Percentiles rank a stretch among this genome's conserved stretches.
Conservation (phyloP, 139 green algal species). For the Dunaliella primolecta region DNA sequence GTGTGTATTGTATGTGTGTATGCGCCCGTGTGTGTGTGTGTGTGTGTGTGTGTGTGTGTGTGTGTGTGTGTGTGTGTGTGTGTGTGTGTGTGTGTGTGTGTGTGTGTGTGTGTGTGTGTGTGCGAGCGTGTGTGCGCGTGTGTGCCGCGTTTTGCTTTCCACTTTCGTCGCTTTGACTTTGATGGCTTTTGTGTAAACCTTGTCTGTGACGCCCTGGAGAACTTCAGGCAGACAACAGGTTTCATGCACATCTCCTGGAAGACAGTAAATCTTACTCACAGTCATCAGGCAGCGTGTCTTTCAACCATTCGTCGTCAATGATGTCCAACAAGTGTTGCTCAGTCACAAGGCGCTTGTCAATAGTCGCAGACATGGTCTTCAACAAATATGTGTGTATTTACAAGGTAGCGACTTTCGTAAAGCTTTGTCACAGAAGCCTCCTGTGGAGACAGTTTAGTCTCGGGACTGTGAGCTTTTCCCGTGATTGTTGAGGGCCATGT, state of each 20-base stretch:
- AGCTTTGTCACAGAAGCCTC: too few relatives aligned
- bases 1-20: not conserved
- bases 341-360: not conserved
- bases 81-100: not conserved
- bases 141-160: not conserved
- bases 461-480: too few relatives aligned
- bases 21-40: not conserved
- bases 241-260: too few relatives aligned
- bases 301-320: conserved; percentile 4
- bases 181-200: too few relatives aligned
- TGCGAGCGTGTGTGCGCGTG: not conserved
- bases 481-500: too few relatives aligned
- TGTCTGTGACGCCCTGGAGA: too few relatives aligned
- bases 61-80: not conserved
- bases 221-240: too few relatives aligned
- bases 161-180: too few relatives aligned
- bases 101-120: not conserved
- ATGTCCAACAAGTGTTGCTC: conserved; percentile 7
- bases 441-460: too few relatives aligned
- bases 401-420: too few relatives aligned
- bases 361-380: not conserved
- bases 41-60: not conserved
- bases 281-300: conserved; percentile 11
- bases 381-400: too few relatives aligned
- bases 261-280: not conserved